Evolutionary conservation across 2,329 filamentous ascomycete genomes (phyloP).

Genomic region (Alternaria ventricosa): DNA sequence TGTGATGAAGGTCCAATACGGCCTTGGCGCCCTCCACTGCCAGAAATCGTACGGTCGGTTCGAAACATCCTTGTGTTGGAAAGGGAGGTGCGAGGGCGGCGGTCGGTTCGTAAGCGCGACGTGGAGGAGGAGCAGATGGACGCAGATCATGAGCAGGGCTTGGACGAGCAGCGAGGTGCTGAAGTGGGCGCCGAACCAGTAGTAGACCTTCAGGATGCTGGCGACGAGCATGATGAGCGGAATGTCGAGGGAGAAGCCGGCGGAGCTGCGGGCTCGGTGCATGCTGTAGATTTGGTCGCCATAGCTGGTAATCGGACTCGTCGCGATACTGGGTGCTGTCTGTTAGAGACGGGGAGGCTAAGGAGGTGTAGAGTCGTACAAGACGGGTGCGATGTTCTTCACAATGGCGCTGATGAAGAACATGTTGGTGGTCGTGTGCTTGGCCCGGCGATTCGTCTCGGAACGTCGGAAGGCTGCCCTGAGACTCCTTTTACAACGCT

Average conservation of each 20-base stretch:
- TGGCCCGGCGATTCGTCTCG: conserved; percentile 3
- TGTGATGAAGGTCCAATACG: conserved; percentile 80
- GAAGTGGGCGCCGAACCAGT: conserved; percentile 70
- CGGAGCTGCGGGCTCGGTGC: conserved; percentile 64
- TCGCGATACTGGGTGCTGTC: conserved; percentile 58
- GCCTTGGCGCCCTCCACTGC: conserved; percentile 77
- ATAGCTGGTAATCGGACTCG: conserved; percentile 70
- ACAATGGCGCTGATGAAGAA: conserved; percentile 46
- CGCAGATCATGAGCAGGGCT: conserved; percentile 64
- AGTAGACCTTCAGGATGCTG: conserved; percentile 69
- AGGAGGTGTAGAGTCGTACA: conserved; percentile 32
- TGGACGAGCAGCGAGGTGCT: conserved; percentile 65
- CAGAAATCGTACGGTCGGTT: conserved; percentile 78
- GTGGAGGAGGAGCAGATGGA: conserved; percentile 66
- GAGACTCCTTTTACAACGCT: not conserved
- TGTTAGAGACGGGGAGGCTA: conserved; percentile 5
- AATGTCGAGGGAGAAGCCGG: conserved; percentile 71
- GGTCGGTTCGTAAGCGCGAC: conserved; percentile 66
- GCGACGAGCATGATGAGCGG: conserved; percentile 71
- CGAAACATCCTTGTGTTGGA: conserved; percentile 58
- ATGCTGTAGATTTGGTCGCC: conserved; percentile 71
- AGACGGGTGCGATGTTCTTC: conserved; percentile 47
- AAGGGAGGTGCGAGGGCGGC: conserved; percentile 60
- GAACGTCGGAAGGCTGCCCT: not conserved
- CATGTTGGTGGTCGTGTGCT: conserved; percentile 29